Base-by-base conservation (phyloP, 148 eudicot species). In the Heliosperma pusillum region DNA sequence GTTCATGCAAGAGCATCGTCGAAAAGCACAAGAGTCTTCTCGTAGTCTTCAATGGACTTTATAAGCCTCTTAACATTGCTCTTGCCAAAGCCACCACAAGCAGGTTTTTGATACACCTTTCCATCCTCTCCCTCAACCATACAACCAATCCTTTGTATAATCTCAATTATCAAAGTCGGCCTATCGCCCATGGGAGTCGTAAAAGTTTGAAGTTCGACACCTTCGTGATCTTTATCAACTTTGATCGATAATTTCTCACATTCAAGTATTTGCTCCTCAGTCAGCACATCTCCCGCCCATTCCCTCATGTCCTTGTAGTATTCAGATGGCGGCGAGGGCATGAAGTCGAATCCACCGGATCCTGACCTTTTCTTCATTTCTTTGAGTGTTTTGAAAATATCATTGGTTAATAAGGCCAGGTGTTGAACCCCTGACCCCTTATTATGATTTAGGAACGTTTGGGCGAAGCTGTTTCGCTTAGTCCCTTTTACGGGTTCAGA, bases 61-160 rank as follows among this genome's bases (percentile, higher is more conserved):
- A 91, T 84, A 77, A 94, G 95, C 82, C 90, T 90, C 0, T 89
- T 84, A 82, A 94, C 86, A 74, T 94, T 94, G 6, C 93, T 96
- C 70, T 86, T 94, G 2, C 98, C 98, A 40, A 94, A 94, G 25
- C 98, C 98, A 82, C 98, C 97, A 76, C 98, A 94, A 2, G 93
- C 96, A 57, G 90, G 93, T 77, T 86, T 94, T 81, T 91, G 97
- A 57, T 85, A 87, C 11, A 70, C 21, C 61, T 87, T 80, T 13
- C 97, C 98, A 25, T 88, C 79, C 2, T 85, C 89, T 21, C 91
- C 92, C 82, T 84, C 80, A 45, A 84, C 55, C 93, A 90, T 86
- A 83, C 97, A 91, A 26, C 98, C 97, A 52, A 94, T 78, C 80
- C 97, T 91, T 75, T 94, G 98, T 15, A 94, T 90, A 55, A 94